A percentile compares a stretch with the other conserved stretches of the same genome.
Evolutionary conservation across 192 early-diverging fungal species (phyloP).

Genomic region (Obelidium mucronatum): DNA sequence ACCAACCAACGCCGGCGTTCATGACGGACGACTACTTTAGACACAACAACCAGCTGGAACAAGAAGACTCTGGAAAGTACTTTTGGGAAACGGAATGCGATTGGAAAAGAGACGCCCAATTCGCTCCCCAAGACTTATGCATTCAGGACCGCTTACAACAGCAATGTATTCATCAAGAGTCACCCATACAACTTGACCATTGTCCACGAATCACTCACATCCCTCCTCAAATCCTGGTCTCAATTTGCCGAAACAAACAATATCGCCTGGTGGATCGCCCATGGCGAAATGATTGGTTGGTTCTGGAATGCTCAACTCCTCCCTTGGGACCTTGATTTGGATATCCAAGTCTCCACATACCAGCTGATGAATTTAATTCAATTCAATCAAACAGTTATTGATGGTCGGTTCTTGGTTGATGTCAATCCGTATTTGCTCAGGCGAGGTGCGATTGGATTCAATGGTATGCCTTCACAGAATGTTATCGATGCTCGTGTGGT

Average conservation of each 20-base stretch:
- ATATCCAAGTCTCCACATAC: constrained; percentile 24
- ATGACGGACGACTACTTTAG: too few relatives aligned
- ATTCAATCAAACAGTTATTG: constrained; percentile 29
- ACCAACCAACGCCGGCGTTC: too few relatives aligned
- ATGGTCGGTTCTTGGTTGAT: constrained; percentile 43
- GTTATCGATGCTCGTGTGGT: constrained; percentile 50
- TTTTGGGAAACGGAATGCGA: constrained; percentile 30
- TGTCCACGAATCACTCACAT: neutral
- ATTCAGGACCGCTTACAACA: neutral
- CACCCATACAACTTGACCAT: neutral
- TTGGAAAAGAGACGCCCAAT: constrained; percentile 28
- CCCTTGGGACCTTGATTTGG: constrained; percentile 44
- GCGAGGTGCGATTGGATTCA: too few relatives aligned
- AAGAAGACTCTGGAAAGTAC: too few relatives aligned
- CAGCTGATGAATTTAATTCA: constrained; percentile 3
- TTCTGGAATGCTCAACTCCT: constrained; percentile 30
- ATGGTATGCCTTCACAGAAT: constrained; percentile 32
- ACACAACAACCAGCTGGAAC: too few relatives aligned
- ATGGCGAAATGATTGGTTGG: constrained; percentile 30
- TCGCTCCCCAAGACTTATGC: neutral
- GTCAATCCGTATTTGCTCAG: constrained; percentile 37
- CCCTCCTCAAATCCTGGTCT: constrained; percentile 12
- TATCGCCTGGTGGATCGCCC: constrained; percentile 28
- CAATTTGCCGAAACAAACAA: constrained; percentile 1
- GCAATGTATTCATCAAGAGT: neutral